Evolutionary conservation across 2,329 filamentous ascomycete species (phyloP).

Genomic region (Sporothrix mexicana): DNA sequence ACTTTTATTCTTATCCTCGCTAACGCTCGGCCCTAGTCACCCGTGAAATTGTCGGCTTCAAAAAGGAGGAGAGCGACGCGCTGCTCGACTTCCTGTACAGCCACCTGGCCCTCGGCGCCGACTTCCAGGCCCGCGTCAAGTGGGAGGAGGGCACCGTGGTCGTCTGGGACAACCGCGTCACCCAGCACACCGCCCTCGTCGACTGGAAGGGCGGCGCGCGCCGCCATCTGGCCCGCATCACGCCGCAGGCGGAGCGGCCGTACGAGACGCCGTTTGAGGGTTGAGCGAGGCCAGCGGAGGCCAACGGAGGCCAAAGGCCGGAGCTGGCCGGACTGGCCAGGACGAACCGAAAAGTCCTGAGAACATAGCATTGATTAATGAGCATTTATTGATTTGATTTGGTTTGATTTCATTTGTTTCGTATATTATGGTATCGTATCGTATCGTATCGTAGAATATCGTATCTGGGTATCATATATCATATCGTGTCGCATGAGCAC

Average conservation of each 20-base stretch:
- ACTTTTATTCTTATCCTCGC: background rate
- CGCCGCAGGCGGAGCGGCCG: slow-evolving; percentile 79
- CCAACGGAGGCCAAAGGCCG: background rate
- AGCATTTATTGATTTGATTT: background rate
- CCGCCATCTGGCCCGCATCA: slow-evolving; percentile 79
- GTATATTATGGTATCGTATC: background rate
- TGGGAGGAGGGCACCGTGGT: slow-evolving; percentile 83
- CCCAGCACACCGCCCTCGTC: slow-evolving; percentile 76
- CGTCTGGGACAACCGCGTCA: slow-evolving; percentile 85
- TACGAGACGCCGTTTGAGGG: slow-evolving; percentile 68
- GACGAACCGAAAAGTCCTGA: too few relatives aligned
- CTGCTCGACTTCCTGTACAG: slow-evolving; percentile 79
- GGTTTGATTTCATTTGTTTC: background rate
- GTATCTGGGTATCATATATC: too few relatives aligned
- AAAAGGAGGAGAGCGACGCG: slow-evolving; percentile 83
- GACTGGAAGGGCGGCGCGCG: slow-evolving; percentile 83
- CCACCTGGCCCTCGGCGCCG: slow-evolving; percentile 73
- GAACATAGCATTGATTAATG: slow-evolving; percentile 5
- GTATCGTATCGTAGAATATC: background rate
- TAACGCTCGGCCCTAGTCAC: slow-evolving; percentile 55
- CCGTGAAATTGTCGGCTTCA: slow-evolving; percentile 78
- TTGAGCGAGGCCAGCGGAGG: background rate
- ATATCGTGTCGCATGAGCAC: too few relatives aligned
- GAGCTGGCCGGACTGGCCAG: too few relatives aligned
- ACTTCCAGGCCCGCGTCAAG: slow-evolving; percentile 75